Evolutionary conservation across 1,139 yeast genomes (phyloP), one percentile per base, ranked within the genome.

Genomic region (Lodderomyces jiufengensis): DNA sequence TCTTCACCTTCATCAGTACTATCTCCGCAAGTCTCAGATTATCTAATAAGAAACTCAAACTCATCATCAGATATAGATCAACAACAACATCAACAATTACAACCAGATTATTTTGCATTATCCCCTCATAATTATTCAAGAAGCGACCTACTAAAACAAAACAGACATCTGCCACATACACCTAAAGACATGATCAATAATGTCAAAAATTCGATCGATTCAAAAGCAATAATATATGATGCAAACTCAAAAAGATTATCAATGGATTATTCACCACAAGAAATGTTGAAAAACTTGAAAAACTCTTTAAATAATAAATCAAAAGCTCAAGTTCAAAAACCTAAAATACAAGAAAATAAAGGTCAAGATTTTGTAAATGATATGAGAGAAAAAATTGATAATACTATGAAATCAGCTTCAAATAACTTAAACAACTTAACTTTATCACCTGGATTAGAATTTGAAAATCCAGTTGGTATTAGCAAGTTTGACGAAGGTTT

Each of bases 271-370:
- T 48, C 57, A 13, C 63, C 64, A 1, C 51, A 50, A 18, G 63
- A 59, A 30, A 60, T 61, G 66, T 43, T 61, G 9, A 51, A 45
- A 24, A 48, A 42, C 27, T 41, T 61, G 10, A 52, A 53, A 33
- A 45, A 46, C 12, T 56, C 66, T 2, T 52, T 61, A 12, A 52
- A 52, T 34, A 50, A 57, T 2, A 59, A 54, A 38, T 45, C 46
- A 12, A 37, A 49, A 21, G 15, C 39, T 7, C 23, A 46, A 4
- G 43, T 25, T 14, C 21, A 20, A 10, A 26, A 31, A 9, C 11
- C 32, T 32, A 3, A 32, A 36, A n/a, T 10, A 10, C 14, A 11
- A 16, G 18, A 31, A 26, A 12, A 40, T 26, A 27, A 51, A 38
- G 34, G 46, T 36, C 32, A 46, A 39, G 16, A 43, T 33, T 37